Evolutionary conservation across 2,329 filamentous ascomycete genomes (phyloP).

Genomic region (Trichoderma atrobrunneum): DNA sequence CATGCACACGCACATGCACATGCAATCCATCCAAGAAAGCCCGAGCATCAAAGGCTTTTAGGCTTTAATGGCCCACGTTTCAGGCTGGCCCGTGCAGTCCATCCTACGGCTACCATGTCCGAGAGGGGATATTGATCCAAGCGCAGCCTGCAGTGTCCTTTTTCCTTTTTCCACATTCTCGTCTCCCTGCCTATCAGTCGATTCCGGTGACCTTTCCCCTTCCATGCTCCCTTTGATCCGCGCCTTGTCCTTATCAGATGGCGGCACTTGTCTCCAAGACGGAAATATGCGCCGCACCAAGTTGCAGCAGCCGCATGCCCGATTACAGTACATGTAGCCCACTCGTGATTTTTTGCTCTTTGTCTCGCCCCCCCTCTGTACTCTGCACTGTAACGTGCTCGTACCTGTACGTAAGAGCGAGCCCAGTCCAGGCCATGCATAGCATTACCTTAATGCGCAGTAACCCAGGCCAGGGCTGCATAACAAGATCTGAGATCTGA

Average conservation of each 20-base stretch:
- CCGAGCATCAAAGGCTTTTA: background rate
- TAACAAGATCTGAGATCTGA: slow-evolving; percentile 17
- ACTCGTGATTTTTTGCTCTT: background rate
- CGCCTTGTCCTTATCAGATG: background rate
- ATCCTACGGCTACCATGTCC: background rate
- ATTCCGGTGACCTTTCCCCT: background rate
- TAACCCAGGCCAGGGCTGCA: background rate
- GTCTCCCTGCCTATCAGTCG: background rate
- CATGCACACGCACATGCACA: background rate
- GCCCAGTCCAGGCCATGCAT: background rate
- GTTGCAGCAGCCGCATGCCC: background rate
- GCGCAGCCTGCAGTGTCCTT: background rate
- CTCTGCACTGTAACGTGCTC: background rate
- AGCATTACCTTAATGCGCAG: background rate
- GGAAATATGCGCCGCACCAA: background rate
- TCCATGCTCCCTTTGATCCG: background rate
- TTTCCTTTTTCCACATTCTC: background rate
- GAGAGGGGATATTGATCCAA: background rate
- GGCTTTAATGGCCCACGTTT: background rate
- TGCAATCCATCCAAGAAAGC: background rate
- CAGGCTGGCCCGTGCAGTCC: background rate
- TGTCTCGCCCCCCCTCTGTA: background rate
- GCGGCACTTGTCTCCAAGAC: background rate
- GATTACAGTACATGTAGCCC: background rate
- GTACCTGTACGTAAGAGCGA: background rate